Evolutionary conservation across 805 yeast species (phyloP).

Genomic region (Zygoascus ofunaensis): DNA sequence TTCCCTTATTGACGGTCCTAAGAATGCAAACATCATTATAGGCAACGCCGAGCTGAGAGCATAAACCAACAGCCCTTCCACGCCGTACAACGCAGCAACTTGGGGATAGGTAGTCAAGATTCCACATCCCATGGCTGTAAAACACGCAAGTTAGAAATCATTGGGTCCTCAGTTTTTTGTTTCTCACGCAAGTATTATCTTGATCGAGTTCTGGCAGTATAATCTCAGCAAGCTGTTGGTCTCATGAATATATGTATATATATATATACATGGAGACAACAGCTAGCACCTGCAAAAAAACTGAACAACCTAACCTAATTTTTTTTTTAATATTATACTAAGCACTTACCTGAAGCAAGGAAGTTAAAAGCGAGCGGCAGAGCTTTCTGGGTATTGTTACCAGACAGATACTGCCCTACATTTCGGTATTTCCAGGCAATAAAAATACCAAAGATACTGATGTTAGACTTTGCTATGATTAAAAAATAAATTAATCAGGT

Average conservation of each 20-base stretch:
- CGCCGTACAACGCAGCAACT: slow-evolving; percentile 76
- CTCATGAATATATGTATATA: too few species aligned
- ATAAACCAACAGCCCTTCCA: slow-evolving; percentile 80
- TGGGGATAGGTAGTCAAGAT: slow-evolving; percentile 76
- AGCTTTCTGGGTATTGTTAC: slow-evolving; percentile 65
- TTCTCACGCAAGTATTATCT: slow-evolving; percentile 81
- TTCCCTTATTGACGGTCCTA: slow-evolving; percentile 73
- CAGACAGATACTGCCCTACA: slow-evolving; percentile 53
- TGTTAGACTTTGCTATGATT: neutral
- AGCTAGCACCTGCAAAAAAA: slow-evolving; percentile 18
- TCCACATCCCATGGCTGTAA: slow-evolving; percentile 78
- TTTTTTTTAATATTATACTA: too few species aligned
- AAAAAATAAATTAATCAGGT: neutral
- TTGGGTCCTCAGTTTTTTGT: slow-evolving; percentile 1
- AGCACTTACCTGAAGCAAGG: slow-evolving; percentile 75
- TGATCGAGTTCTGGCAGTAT: slow-evolving; percentile 75
- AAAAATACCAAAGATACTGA: slow-evolving; percentile 38
- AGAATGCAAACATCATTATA: slow-evolving; percentile 66
- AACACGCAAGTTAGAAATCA: slow-evolving; percentile 8
- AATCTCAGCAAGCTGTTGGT: slow-evolving; percentile 64
- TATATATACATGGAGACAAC: too few species aligned
- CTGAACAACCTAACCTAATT: slow-evolving; percentile 8
- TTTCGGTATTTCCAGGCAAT: slow-evolving; percentile 53
- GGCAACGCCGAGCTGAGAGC: slow-evolving; percentile 76
- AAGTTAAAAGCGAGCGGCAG: slow-evolving; percentile 79